phyloP scores from a whole-genome alignment of 257 asterid genomes.

The Solanum boliviense region DNA sequence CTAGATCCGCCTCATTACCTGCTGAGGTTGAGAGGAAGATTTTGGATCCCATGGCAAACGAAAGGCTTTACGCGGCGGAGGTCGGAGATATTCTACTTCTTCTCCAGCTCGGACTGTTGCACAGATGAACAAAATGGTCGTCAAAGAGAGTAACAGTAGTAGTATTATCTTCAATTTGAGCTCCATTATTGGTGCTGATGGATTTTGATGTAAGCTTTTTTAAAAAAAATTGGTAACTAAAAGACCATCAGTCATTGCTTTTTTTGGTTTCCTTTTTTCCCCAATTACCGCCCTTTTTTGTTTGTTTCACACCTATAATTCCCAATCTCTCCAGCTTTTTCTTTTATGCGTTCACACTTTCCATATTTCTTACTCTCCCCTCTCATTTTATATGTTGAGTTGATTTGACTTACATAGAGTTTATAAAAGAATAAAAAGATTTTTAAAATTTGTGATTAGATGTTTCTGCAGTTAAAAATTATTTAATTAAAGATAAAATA shows the following conservation, averaged over 20 bases:
- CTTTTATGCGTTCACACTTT: not conserved
- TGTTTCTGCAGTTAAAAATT: not conserved
- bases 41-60: constrained; percentile 36
- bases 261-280: not conserved
- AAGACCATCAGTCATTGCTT: not conserved
- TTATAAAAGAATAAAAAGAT: no score
- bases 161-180: not conserved
- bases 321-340: not conserved
- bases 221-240: not conserved
- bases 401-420: no score
- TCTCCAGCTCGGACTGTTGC: constrained; percentile 9
- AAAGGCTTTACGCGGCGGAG: constrained; percentile 54
- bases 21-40: constrained; percentile 48
- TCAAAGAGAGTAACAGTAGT: not conserved
- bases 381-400: no score
- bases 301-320: not conserved
- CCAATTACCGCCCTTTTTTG: not conserved
- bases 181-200: not conserved
- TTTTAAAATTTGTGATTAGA: no score
- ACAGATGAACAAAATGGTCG: not conserved
- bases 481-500: no score
- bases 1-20: constrained; percentile 20
- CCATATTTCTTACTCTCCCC: not conserved
- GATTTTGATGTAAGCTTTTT: not conserved
- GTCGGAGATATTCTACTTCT: constrained; percentile 46